Percentiles rank a stretch among this genome's conserved stretches.
These are phyloP conservation scores for Barnettozyma hawaiiensis DNA, from an alignment of 1,139 yeast species.

Conservation along the genomic window DNA sequence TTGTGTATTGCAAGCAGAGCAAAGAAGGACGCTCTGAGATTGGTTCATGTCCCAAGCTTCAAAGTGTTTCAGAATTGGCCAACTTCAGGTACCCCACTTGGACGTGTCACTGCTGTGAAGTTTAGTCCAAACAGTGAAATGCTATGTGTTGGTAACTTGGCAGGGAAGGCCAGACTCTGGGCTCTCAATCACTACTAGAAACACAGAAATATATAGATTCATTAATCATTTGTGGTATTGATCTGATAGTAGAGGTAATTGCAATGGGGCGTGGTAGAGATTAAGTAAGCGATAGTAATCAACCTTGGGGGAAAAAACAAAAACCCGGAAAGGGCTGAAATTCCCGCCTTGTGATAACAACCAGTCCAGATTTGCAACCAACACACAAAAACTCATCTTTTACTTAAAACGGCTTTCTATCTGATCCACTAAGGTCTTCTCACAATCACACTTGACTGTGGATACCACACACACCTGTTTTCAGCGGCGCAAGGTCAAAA, in stretches of 20 bases:
- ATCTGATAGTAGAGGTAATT: too few species aligned
- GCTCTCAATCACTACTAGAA: conserved; percentile 65
- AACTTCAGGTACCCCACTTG: conserved; percentile 92
- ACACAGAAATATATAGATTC: background rate
- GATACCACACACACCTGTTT: background rate
- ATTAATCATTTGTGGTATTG: background rate
- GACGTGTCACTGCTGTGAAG: conserved; percentile 77
- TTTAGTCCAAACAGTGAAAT: conserved; percentile 81
- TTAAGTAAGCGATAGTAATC: background rate
- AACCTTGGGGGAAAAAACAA: too few species aligned
- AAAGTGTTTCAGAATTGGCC: conserved; percentile 95
- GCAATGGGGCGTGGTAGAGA: too few species aligned
- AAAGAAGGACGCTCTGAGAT: conserved; percentile 76
- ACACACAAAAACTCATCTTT: background rate
- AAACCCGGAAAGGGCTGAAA: background rate
- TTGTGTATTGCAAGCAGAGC: conserved; percentile 82
- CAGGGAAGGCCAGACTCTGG: conserved; percentile 89
- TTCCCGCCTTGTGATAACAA: background rate
- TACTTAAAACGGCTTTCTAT: background rate
- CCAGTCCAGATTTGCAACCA: too few species aligned
- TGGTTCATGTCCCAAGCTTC: conserved; percentile 86
- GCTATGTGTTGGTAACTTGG: conserved; percentile 86
- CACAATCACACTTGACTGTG: background rate
- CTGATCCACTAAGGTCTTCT: background rate
- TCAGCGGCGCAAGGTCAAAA: background rate